phyloP scores from a whole-genome alignment of 139 green algal genomes.

The Picochlorum sp. region DNA sequence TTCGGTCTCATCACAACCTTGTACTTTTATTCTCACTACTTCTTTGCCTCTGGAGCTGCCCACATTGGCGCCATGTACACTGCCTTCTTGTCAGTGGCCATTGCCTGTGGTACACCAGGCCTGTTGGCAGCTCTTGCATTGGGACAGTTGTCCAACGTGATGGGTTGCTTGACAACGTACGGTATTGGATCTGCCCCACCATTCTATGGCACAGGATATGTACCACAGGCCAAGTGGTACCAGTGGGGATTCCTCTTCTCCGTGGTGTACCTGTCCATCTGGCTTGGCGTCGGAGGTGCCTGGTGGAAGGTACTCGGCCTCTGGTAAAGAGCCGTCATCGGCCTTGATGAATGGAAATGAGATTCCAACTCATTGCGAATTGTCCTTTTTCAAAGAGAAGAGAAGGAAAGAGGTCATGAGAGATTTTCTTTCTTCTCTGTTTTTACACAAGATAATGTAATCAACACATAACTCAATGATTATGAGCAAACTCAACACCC shows the following conservation, averaged over 20 bases:
- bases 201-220: constrained; percentile 81
- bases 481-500: constrained; percentile 64
- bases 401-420: not conserved
- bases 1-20: constrained; percentile 85
- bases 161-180: constrained; percentile 98
- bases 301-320: constrained; percentile 97
- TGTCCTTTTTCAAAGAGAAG: not conserved
- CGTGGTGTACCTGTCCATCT: constrained; percentile 90
- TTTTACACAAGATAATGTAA: not conserved
- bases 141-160: constrained; percentile 93
- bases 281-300: constrained; percentile 68
- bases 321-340: constrained; percentile 33
- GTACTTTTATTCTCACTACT: constrained; percentile 99
- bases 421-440: constrained; percentile 1
- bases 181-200: constrained; percentile 95
- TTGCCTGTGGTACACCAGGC: constrained; percentile 78
- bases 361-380: not conserved
- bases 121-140: constrained; percentile 31
- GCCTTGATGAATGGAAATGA: not conserved
- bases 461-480: not conserved
- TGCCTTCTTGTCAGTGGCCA: constrained; percentile 93
- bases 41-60: constrained; percentile 94
- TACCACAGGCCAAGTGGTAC: constrained; percentile 86
- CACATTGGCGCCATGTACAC: constrained; percentile 99
- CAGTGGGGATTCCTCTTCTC: constrained; percentile 84